Base-by-base conservation (phyloP, 164 flowering plant genomes). In the Brasenia schreberi region DNA sequence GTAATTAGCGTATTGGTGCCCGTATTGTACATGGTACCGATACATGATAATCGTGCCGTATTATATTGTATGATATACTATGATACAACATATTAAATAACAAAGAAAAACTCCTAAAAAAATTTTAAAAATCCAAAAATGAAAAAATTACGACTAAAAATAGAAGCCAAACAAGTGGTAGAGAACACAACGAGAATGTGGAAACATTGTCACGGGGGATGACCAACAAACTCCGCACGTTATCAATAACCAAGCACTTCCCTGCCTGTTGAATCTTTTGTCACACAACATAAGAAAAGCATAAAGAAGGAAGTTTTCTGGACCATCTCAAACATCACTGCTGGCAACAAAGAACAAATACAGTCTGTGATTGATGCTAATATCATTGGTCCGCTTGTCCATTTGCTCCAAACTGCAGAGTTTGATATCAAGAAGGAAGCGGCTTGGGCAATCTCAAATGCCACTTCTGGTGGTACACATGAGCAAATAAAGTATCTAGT, bases 361-460 rank as follows among this genome's bases (percentile, higher is more conserved):
- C 94, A 88, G 97, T 77, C 95, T 69, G 95, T 90, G 4, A 83
- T 90, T 66, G 88, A 82, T 27, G 92, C 94, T 80, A 83, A 78
- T 68, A 67, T 90, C 44, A 79, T 90, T 74, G 85, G 67, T 27
- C 95, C 97, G 68, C 74, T 90, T 3, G 82, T 90, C 64, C 77
- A 84, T 70, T 75, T 90, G 68, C 95, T 90, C 71, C 95, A 84
- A 80, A 85, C 75, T 68, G 92, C 95, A 45, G 95, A 90, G 67
- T 90, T 89, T 71, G 91, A 89, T 52, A 85, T 87, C 39, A 87
- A 87, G 78, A 87, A 85, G 71, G 96, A 87, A 69, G 96, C 96
- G 59, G 93, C 96, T 33, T 89, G 91, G 93, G 89, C 91, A 45
- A 83, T 90, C 59, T 88, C 90, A 19, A 88, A 90, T 79, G 97